Conservation (phyloP, 225 moss, liverwort and hornwort species). For the Pleurozium schreberi region DNA sequence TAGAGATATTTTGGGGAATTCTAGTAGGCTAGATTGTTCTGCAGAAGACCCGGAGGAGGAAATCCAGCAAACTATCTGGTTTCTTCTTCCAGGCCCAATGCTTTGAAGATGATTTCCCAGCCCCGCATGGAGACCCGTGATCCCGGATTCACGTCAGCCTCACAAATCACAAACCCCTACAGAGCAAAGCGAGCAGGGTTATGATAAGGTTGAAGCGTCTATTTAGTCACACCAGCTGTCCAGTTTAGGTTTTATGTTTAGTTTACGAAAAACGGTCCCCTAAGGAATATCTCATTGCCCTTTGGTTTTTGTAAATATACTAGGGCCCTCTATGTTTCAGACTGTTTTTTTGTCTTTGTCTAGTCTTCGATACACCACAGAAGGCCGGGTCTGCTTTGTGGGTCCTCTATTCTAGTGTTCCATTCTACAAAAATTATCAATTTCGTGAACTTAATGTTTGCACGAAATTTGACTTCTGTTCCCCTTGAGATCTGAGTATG, state of each 20-base stretch:
- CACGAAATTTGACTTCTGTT: not conserved
- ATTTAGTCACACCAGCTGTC: not conserved
- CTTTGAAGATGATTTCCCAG: not conserved
- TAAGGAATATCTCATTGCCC: not conserved
- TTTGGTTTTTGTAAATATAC: not conserved
- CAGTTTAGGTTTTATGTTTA: not conserved
- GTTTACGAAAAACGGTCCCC: not conserved
- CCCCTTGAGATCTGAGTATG: not conserved
- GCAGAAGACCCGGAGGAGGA: not conserved
- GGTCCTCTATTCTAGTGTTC: not conserved
- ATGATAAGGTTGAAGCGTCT: not conserved
- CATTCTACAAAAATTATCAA: not conserved
- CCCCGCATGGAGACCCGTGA: not conserved
- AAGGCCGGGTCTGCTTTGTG: not conserved
- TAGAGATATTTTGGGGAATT: not conserved
- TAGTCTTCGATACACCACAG: not conserved
- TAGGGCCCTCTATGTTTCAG: not conserved
- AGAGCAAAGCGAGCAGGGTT: not conserved
- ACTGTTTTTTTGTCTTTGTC: not conserved
- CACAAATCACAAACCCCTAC: not conserved
- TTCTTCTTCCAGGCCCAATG: not conserved
- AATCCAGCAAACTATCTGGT: not conserved
- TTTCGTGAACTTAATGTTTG: not conserved
- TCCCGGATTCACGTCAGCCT: not conserved
- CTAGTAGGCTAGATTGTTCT: not conserved